Conservation (phyloP, 2,329 filamentous ascomycete genomes). For the Neobulgaria alba region DNA sequence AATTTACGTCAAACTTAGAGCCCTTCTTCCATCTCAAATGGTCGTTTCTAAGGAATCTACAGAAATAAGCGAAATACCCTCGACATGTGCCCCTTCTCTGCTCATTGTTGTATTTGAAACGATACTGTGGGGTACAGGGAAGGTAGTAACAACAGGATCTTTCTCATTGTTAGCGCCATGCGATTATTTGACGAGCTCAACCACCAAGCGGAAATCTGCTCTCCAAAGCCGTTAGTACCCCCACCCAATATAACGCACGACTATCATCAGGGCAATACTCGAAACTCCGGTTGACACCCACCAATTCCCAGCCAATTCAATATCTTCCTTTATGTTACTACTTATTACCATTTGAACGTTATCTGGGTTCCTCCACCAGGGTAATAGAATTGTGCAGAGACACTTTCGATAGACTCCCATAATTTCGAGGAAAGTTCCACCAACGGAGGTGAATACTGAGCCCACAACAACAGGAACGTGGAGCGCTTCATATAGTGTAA, state of each 20-base stretch:
- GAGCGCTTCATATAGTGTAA: no score
- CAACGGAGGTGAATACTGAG: conserved; percentile 7
- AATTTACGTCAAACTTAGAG: no score
- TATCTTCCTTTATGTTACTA: conserved; percentile 11
- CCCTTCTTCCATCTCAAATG: no score
- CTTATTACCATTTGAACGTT: conserved; percentile 7
- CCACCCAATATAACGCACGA: conserved; percentile 11
- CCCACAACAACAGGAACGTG: conserved; percentile 9
- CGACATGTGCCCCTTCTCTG: no score
- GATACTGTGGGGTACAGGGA: no score
- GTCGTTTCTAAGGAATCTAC: no score
- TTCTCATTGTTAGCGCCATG: no score
- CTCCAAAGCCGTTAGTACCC: conserved; percentile 15
- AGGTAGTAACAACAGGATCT: no score
- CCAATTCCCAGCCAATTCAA: conserved; percentile 4
- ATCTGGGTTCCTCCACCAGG: conserved; percentile 6
- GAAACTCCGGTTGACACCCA: conserved; percentile 10
- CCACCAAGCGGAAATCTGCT: no score
- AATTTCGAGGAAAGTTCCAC: conserved; percentile 10
- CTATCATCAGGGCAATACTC: conserved; percentile 7
- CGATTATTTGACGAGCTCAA: no score
- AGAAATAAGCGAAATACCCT: no score
- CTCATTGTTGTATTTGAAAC: no score
- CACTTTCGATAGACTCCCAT: conserved; percentile 13
- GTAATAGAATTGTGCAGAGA: conserved; percentile 3